Conservation (phyloP, 139 green algal genomes). For the Coccomyxa sp. region DNA sequence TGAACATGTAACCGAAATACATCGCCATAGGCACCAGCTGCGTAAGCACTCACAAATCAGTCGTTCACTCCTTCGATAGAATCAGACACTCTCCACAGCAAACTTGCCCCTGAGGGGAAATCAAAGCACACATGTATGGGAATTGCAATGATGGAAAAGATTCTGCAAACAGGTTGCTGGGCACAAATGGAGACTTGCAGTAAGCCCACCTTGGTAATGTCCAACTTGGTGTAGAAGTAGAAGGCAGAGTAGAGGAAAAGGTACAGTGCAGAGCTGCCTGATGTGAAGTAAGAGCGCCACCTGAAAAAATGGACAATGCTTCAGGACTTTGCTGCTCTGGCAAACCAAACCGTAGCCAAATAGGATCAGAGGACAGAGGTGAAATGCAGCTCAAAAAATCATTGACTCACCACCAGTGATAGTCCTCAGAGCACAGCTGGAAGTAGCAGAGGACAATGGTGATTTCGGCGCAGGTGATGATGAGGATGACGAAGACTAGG, state of each 20-base stretch:
- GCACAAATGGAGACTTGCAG: not conserved
- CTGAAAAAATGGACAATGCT: conserved; percentile 17
- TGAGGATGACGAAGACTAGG: conserved; percentile 94
- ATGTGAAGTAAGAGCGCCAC: conserved; percentile 93
- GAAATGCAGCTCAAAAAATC: not conserved
- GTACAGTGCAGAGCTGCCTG: conserved; percentile 87
- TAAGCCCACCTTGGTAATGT: conserved; percentile 78
- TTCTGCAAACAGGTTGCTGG: not conserved
- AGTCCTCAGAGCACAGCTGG: conserved; percentile 87
- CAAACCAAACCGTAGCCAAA: not conserved
- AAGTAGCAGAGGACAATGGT: conserved; percentile 99
- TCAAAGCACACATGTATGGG: not conserved
- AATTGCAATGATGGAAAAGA: not conserved
- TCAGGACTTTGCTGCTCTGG: not conserved
- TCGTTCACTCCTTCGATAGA: not conserved
- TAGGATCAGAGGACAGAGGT: not conserved
- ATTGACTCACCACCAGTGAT: conserved; percentile 80
- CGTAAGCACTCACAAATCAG: not conserved
- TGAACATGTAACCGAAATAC: conserved; percentile 97
- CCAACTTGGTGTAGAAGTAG: conserved; percentile 97
- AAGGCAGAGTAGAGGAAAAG: conserved; percentile 95
- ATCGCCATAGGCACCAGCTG: conserved; percentile 63
- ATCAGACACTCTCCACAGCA: not conserved
- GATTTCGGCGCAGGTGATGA: conserved; percentile 98
- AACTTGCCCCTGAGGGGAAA: not conserved